Evolutionary conservation across 2,329 filamentous ascomycete species (phyloP).

Genomic region (Phaeophleospora eucalypticola): DNA sequence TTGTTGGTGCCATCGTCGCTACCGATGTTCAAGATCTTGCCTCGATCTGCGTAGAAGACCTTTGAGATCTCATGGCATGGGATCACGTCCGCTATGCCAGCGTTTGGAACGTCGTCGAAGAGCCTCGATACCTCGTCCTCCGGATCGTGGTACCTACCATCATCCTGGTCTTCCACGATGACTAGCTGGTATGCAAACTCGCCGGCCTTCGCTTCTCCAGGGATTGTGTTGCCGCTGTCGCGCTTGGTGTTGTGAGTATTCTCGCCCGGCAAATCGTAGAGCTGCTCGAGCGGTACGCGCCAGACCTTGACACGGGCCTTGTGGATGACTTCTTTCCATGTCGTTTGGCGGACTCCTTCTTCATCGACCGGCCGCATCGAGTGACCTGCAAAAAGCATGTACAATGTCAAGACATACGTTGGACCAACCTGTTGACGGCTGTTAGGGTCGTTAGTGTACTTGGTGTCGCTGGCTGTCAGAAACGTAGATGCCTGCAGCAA

Average conservation of each 20-base stretch:
- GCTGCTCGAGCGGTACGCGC: slow-evolving; percentile 59
- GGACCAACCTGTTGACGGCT: slow-evolving; percentile 78
- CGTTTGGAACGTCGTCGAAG: slow-evolving; percentile 58
- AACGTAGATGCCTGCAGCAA: slow-evolving; percentile 90
- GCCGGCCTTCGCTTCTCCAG: slow-evolving; percentile 33
- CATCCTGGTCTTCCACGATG: slow-evolving; percentile 76
- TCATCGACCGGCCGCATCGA: slow-evolving; percentile 53
- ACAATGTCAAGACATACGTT: slow-evolving; percentile 78
- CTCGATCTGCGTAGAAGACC: slow-evolving; percentile 89
- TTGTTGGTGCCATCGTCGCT: slow-evolving; percentile 64
- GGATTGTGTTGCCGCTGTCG: slow-evolving; percentile 28
- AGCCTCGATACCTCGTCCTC: slow-evolving; percentile 57
- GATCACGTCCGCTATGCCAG: slow-evolving; percentile 63
- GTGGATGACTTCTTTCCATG: slow-evolving; percentile 96
- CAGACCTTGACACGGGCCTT: slow-evolving; percentile 81
- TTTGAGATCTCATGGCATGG: slow-evolving; percentile 77
- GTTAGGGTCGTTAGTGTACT: slow-evolving; percentile 64
- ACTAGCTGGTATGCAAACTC: slow-evolving; percentile 79
- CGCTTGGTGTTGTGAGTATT: slow-evolving; percentile 27
- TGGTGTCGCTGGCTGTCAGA: slow-evolving; percentile 78
- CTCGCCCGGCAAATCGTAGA: slow-evolving; percentile 43
- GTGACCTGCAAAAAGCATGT: slow-evolving; percentile 91
- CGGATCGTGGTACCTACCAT: slow-evolving; percentile 63
- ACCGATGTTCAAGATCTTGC: slow-evolving; percentile 81
- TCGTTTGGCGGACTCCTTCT: slow-evolving; percentile 59